phyloP scores from a whole-genome alignment of 2,329 filamentous ascomycete genomes.

The Pseudomassariella vexata region DNA sequence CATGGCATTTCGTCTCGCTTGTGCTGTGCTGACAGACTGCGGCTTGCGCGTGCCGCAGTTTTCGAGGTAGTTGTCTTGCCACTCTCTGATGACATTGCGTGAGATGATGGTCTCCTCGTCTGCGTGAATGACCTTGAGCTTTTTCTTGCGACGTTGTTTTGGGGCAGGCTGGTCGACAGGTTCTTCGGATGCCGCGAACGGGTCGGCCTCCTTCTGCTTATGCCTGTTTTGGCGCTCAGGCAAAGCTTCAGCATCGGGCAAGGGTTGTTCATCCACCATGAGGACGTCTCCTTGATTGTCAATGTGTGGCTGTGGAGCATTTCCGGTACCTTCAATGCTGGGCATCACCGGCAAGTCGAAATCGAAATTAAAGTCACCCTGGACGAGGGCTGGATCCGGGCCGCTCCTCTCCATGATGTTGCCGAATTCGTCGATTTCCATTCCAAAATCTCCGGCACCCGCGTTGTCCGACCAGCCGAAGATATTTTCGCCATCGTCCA shows the following conservation, averaged over 20 bases:
- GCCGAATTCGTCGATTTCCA: conserved; percentile 47
- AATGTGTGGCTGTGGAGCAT: conserved; percentile 9
- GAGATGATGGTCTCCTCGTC: conserved; percentile 30
- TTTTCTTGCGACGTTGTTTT: conserved; percentile 18
- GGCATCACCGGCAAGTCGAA: conserved; percentile 37
- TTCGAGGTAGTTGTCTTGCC: conserved; percentile 36
- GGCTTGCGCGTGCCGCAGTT: conserved; percentile 38
- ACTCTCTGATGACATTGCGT: conserved; percentile 29
- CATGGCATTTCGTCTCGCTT: conserved; percentile 37
- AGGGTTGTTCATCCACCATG: conserved; percentile 29
- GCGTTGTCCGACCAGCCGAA: conserved; percentile 31
- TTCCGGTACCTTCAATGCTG: conserved; percentile 9
- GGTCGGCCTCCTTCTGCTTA: neutral
- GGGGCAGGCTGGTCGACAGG: conserved; percentile 6
- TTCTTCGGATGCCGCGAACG: neutral
- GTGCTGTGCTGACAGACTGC: conserved; percentile 20
- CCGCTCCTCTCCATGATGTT: conserved; percentile 33
- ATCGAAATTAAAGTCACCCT: too few species aligned
- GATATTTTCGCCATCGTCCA: conserved; percentile 17
- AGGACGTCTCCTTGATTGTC: conserved; percentile 28
- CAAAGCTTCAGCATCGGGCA: conserved; percentile 32
- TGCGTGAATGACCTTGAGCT: conserved; percentile 12
- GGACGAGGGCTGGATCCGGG: conserved; percentile 16
- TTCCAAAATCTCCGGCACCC: conserved; percentile 32
- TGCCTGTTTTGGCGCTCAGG: conserved; percentile 16